Conservation (phyloP, 116 monocot genomes). For the Cymodocea nodosa region DNA sequence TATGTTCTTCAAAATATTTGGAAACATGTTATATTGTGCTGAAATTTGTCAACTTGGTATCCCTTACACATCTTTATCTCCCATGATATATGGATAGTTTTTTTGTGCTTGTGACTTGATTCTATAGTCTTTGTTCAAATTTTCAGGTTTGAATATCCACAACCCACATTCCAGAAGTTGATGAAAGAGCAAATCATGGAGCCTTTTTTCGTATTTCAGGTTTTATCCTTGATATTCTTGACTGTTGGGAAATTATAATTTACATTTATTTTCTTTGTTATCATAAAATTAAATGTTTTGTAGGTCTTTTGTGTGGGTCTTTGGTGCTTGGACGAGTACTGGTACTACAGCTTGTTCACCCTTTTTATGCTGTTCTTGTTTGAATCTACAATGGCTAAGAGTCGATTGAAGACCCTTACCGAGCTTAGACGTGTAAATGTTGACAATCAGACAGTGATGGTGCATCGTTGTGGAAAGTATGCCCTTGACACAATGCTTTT, state of each 20-base stretch:
- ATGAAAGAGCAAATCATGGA: constrained; percentile 98
- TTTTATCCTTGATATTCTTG: constrained; percentile 5
- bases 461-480: constrained; percentile 90
- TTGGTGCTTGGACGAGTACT: constrained; percentile 97
- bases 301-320: constrained; percentile 97
- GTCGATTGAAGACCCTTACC: constrained; percentile 83
- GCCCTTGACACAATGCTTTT: constrained; percentile 8
- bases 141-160: constrained; percentile 94
- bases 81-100: neutral
- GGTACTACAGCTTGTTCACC: constrained; percentile 98
- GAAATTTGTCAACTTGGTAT: too few relatives aligned
- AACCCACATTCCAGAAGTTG: constrained; percentile 91
- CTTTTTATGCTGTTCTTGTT: constrained; percentile 95
- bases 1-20: too few relatives aligned
- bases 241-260: neutral
- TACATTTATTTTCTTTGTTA: neutral
- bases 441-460: constrained; percentile 69
- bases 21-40: too few relatives aligned
- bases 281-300: constrained; percentile 1
- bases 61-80: neutral
- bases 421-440: constrained; percentile 96
- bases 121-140: neutral
- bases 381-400: constrained; percentile 99
- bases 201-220: constrained; percentile 99
- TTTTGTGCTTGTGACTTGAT: neutral